These are phyloP conservation scores for Tricholoma terreum DNA, from an alignment of 768 basidiomycete genomes.

Conservation along the genomic window DNA sequence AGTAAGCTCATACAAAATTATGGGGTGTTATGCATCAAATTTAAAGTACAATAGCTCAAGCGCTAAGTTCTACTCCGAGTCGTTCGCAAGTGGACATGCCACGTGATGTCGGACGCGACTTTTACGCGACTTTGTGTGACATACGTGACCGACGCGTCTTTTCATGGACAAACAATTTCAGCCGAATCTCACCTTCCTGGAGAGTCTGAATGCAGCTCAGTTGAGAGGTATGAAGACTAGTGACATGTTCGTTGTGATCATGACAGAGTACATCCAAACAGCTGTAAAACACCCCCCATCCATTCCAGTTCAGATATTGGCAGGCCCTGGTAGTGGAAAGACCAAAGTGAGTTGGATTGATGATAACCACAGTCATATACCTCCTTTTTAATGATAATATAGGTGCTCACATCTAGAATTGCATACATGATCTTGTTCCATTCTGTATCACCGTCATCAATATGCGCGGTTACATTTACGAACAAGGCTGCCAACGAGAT, in stretches of 20 bases:
- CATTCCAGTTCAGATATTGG: constrained; percentile 73
- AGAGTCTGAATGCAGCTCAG: constrained; percentile 36
- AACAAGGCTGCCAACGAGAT: constrained; percentile 91
- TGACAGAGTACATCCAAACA: constrained; percentile 21
- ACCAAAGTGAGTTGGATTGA: constrained; percentile 43
- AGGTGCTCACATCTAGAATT: constrained; percentile 68
- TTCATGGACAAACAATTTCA: background rate
- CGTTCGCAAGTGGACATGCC: no score
- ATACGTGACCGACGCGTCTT: background rate
- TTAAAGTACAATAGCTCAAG: background rate
- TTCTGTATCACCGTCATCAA: constrained; percentile 48
- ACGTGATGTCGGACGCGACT: background rate
- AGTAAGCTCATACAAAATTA: no score
- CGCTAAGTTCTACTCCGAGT: no score
- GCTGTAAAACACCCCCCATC: constrained; percentile 65
- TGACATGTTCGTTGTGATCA: background rate
- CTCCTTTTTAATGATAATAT: background rate
- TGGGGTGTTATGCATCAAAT: background rate
- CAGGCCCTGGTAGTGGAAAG: constrained; percentile 76
- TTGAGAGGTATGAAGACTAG: constrained; percentile 27
- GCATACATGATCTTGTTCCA: constrained; percentile 60
- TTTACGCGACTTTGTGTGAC: background rate
- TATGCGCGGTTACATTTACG: constrained; percentile 84
- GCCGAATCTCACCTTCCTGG: constrained; percentile 13
- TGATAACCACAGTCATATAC: background rate